Evolutionary conservation across 1,284 basidiomycete species (phyloP).

Genomic region (Boletus semigastroideus): DNA sequence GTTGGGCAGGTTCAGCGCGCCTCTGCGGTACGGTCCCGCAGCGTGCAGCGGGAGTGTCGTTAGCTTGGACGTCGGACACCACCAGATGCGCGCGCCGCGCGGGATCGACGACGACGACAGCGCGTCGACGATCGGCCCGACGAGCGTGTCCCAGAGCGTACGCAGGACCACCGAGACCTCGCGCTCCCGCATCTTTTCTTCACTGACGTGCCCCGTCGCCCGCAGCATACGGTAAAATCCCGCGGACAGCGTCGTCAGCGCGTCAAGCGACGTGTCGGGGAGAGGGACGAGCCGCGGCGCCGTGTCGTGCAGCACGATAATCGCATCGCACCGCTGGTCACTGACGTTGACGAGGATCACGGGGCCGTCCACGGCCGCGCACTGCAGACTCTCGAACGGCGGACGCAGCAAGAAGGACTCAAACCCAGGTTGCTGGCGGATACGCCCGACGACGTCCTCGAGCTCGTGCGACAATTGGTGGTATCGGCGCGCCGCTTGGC

Average conservation of each 20-base stretch:
- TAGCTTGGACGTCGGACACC: slow-evolving; percentile 41
- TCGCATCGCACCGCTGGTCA: slow-evolving; percentile 29
- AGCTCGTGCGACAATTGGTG: slow-evolving; percentile 18
- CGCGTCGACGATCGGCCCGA: slow-evolving; percentile 29
- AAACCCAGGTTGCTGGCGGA: slow-evolving; percentile 29
- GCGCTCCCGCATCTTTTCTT: slow-evolving; percentile 26
- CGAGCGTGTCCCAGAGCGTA: slow-evolving; percentile 35
- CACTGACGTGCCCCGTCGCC: slow-evolving; percentile 13
- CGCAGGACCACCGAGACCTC: slow-evolving; percentile 23
- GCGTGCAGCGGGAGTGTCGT: slow-evolving; percentile 42
- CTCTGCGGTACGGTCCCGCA: slow-evolving; percentile 32
- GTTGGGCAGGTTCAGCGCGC: slow-evolving; percentile 26
- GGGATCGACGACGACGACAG: slow-evolving; percentile 20
- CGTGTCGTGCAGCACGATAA: slow-evolving; percentile 27
- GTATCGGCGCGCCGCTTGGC: slow-evolving; percentile 19
- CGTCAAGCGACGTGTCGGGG: slow-evolving; percentile 14
- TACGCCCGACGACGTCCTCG: slow-evolving; percentile 20
- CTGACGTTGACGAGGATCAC: slow-evolving; percentile 39
- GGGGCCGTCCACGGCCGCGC: slow-evolving; percentile 35
- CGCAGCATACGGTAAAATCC: slow-evolving; percentile 14
- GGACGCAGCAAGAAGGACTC: slow-evolving; percentile 26
- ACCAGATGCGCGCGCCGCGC: slow-evolving; percentile 41
- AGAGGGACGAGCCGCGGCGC: slow-evolving; percentile 24
- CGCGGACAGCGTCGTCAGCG: slow-evolving; percentile 13
- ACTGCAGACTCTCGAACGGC: slow-evolving; percentile 25